A percentile compares a stretch with the other conserved stretches of the same genome.
Evolutionary conservation across 1,284 basidiomycete genomes (phyloP).

Genomic region (Sanghuangporus baumii): DNA sequence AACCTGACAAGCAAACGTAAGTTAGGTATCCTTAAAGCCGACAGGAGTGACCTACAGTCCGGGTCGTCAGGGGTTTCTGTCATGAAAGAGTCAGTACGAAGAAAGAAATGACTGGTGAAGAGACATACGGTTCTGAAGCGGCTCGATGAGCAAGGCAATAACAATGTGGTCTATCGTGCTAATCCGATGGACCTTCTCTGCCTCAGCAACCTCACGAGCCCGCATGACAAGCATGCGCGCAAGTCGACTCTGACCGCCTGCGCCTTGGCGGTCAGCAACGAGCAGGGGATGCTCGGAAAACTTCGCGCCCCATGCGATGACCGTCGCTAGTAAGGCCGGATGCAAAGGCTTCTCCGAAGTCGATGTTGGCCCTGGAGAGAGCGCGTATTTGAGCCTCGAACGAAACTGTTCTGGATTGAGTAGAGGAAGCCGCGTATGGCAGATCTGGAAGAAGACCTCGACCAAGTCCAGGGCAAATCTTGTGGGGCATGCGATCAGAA

Average conservation of each 20-base stretch:
- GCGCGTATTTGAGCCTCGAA: conserved; percentile 45
- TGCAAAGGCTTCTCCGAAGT: conserved; percentile 42
- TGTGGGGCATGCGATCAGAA: conserved; percentile 20
- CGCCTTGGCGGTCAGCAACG: conserved; percentile 68
- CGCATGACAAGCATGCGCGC: conserved; percentile 75
- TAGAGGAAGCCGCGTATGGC: conserved; percentile 76
- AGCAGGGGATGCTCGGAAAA: conserved; percentile 86
- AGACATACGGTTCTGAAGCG: conserved; percentile 73
- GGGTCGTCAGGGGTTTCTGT: conserved; percentile 65
- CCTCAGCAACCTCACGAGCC: conserved; percentile 79
- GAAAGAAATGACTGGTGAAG: conserved; percentile 14
- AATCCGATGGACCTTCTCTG: conserved; percentile 76
- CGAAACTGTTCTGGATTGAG: conserved; percentile 77
- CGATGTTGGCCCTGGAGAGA: conserved; percentile 22
- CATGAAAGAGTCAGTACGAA: neutral
- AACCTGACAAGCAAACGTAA: conserved; percentile 40
- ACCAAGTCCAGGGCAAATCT: conserved; percentile 86
- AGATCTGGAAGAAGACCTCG: conserved; percentile 86
- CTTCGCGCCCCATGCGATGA: conserved; percentile 90
- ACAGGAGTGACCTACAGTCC: conserved; percentile 38
- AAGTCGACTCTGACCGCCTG: conserved; percentile 66
- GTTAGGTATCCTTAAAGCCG: neutral
- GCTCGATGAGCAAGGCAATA: conserved; percentile 69
- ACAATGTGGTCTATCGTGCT: conserved; percentile 79
- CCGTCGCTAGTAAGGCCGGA: conserved; percentile 75